Evolutionary conservation across 2,329 filamentous ascomycete species (phyloP), one percentile per base, ranked within the genome.

Genomic region (Malbranchea zuffiana): DNA sequence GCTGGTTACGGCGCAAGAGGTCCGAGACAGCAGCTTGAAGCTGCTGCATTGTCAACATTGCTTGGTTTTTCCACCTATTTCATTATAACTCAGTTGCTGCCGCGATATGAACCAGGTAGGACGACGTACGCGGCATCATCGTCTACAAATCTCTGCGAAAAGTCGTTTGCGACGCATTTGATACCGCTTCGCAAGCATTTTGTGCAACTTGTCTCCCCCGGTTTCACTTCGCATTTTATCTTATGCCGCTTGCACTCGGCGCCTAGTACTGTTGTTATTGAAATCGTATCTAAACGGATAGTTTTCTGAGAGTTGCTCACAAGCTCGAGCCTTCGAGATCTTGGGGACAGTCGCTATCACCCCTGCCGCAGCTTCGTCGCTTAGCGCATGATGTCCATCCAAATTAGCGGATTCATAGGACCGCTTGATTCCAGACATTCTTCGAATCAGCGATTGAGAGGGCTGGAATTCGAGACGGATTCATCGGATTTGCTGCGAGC

Each of bases 91-190:
- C 18, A 13, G n/a, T 13, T 10, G 5, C 25, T 15, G n/a, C n/a
- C n/a, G n/a, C n/a, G n/a, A n/a, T n/a, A n/a, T n/a, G n/a, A n/a
- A n/a, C n/a, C n/a, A n/a, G n/a, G 31, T 26, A 16, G 31, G 8
- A 29, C 11, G 21, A 59, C 64, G 57, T 56, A 71, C 62, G 65
- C 57, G 44, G 66, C 62, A 53, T 71, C 69, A 35, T 69, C 67
- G 31, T 72, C 67, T 13, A 72, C 59, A 28, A 73, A 65, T 38
- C 68, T 69, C 48, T 73, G 70, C 13, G 71, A 62, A 47, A 68
- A 72, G 50, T 71, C 68, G 47, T 73, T 72, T 21, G 72, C 65
- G 6, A 70, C 57, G 46, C 69, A 73, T 41, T 66, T 63, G 26
- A 72, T 57, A 6, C 66, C 65, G 16, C 67, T 64, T 26, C 66